Evolutionary conservation across 1,284 basidiomycete genomes (phyloP).

Genomic region (Cutaneotrichosporon daszewskae): DNA sequence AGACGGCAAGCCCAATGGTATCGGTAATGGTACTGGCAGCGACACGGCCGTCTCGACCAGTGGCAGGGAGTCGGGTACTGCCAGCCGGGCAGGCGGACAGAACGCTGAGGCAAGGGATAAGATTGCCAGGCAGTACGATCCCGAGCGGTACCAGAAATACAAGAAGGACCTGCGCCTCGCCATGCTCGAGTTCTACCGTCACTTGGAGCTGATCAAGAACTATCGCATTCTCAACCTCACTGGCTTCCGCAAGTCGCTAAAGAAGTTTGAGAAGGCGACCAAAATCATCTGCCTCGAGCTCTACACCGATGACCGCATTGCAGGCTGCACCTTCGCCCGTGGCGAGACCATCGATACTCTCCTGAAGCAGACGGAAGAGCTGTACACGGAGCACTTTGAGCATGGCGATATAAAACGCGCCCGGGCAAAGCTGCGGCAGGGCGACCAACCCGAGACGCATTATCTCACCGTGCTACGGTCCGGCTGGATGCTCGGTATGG

Average conservation of each 20-base stretch:
- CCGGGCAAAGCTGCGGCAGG: conserved; percentile 60
- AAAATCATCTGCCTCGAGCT: conserved; percentile 56
- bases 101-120: not conserved
- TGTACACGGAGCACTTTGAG: conserved; percentile 71
- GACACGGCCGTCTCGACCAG: not conserved
- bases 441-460: conserved; percentile 58
- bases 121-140: conserved; percentile 52
- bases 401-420: conserved; percentile 79
- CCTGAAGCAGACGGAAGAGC: conserved; percentile 65
- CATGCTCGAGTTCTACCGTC: conserved; percentile 79
- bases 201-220: conserved; percentile 69
- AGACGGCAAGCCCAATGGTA: not conserved
- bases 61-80: not conserved
- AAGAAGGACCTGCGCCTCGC: conserved; percentile 78
- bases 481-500: conserved; percentile 70
- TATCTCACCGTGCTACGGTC: conserved; percentile 71
- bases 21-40: not conserved
- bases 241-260: conserved; percentile 84
- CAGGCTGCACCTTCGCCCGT: conserved; percentile 47
- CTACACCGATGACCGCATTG: conserved; percentile 70
- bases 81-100: not conserved
- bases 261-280: conserved; percentile 87
- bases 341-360: conserved; percentile 60
- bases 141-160: conserved; percentile 73
- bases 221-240: conserved; percentile 81